Percentiles rank a stretch among this genome's conserved stretches.
Evolutionary conservation across 1,284 basidiomycete species (phyloP).

Genomic region (Fomitiporia mediterranea): DNA sequence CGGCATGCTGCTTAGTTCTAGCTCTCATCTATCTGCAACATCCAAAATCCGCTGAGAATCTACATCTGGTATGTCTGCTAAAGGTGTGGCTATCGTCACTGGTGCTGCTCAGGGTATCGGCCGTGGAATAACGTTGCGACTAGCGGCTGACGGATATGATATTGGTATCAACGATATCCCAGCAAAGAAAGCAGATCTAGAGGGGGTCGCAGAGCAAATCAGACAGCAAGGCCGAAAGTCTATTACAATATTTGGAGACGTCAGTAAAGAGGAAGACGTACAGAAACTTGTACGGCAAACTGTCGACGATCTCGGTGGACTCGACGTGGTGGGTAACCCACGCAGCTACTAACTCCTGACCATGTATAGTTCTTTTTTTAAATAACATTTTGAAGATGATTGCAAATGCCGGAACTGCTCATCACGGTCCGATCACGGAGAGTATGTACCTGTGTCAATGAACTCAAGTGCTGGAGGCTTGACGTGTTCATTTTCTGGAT

Average conservation of each 20-base stretch:
- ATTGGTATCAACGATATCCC: constrained; percentile 21
- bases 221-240: constrained; percentile 5
- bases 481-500: background rate
- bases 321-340: constrained; percentile 13
- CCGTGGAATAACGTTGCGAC: constrained; percentile 19
- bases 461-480: background rate
- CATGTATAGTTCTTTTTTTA: background rate
- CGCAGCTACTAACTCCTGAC: too few relatives aligned
- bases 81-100: constrained; percentile 14
- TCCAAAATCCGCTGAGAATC: too few relatives aligned
- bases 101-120: constrained; percentile 26
- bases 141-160: constrained; percentile 22
- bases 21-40: too few relatives aligned
- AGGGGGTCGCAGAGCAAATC: constrained; percentile 1
- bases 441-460: background rate
- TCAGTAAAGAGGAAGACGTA: constrained; percentile 12
- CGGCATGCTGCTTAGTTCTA: too few relatives aligned
- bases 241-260: constrained; percentile 1
- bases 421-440: constrained; percentile 2
- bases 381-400: constrained; percentile 17
- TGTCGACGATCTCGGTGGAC: constrained; percentile 4
- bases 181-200: constrained; percentile 2
- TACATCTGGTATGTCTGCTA: background rate
- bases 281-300: constrained; percentile 8
- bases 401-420: constrained; percentile 19